phyloP scores from a whole-genome alignment of 2,329 filamentous ascomycete genomes.

The Claviceps sp. region DNA sequence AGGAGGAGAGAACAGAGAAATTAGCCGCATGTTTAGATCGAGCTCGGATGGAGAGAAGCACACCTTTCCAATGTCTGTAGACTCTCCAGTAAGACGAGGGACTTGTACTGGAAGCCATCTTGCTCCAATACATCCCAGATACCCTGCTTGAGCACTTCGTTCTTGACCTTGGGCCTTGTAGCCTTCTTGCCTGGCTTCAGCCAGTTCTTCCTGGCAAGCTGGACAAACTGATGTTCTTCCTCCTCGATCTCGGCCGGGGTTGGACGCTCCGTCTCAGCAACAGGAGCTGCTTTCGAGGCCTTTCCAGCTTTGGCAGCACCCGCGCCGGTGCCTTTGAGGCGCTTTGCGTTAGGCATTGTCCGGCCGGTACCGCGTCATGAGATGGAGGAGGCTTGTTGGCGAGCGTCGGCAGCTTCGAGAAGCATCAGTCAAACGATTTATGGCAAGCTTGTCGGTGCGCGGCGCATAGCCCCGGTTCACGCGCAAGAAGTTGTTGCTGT shows the following conservation, averaged over 20 bases:
- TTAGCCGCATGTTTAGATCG: background rate
- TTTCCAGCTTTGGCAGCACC: conserved; percentile 20
- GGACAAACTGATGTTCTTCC: conserved; percentile 57
- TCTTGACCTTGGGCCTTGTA: conserved; percentile 60
- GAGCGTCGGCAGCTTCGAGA: background rate
- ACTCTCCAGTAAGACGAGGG: conserved; percentile 73
- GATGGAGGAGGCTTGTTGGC: background rate
- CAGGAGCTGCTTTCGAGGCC: conserved; percentile 23
- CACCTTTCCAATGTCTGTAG: conserved; percentile 79
- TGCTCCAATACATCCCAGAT: conserved; percentile 84
- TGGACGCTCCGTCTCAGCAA: conserved; percentile 25
- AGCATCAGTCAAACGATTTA: too few species aligned
- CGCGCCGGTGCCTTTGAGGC: conserved; percentile 39
- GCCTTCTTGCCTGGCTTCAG: conserved; percentile 49
- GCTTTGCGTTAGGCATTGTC: conserved; percentile 45
- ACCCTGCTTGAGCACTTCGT: conserved; percentile 71
- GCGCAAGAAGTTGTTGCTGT: too few species aligned
- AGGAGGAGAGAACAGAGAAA: background rate
- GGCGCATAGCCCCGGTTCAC: too few species aligned
- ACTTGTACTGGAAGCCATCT: conserved; percentile 63
- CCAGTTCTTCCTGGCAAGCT: conserved; percentile 78
- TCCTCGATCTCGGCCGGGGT: conserved; percentile 57
- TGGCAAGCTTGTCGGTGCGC: too few species aligned
- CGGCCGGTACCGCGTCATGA: conserved; percentile 1
- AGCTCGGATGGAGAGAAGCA: background rate